Percentiles rank a stretch among this genome's conserved stretches.
phyloP scores from a whole-genome alignment of 2,329 filamentous ascomycete species.

The Cyanodermella asteris region DNA sequence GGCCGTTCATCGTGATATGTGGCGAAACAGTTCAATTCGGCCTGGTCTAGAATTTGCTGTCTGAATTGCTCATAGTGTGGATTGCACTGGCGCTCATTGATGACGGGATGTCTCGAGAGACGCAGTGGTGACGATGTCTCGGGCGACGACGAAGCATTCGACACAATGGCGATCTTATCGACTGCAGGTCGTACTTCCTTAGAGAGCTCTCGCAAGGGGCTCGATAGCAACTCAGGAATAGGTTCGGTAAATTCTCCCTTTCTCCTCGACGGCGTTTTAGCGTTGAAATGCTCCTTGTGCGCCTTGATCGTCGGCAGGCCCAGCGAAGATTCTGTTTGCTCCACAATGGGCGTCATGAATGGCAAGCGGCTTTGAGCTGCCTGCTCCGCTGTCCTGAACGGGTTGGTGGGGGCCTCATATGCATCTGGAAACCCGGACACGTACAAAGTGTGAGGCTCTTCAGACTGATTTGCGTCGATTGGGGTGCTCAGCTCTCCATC shows the following conservation, averaged over 20 bases:
- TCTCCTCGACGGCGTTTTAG: constrained; percentile 55
- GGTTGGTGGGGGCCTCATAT: constrained; percentile 56
- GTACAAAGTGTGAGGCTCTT: constrained; percentile 37
- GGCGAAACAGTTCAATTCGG: constrained; percentile 48
- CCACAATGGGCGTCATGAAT: constrained; percentile 97
- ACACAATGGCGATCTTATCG: constrained; percentile 3
- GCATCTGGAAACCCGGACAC: constrained; percentile 68
- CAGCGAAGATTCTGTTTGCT: constrained; percentile 77
- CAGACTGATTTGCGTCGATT: too few species aligned
- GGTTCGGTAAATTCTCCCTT: too few species aligned
- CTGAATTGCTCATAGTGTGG: constrained; percentile 62
- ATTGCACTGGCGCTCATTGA: constrained; percentile 70
- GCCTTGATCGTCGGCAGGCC: constrained; percentile 38
- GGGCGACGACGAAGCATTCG: constrained; percentile 7
- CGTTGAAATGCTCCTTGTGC: constrained; percentile 35
- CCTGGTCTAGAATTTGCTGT: constrained; percentile 48
- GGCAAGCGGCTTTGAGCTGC: constrained; percentile 77
- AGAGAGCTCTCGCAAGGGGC: constrained; percentile 47
- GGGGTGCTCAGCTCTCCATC: constrained; percentile 24
- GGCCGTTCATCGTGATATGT: constrained; percentile 58
- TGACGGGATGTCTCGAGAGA: constrained; percentile 43
- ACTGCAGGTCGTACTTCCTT: too few species aligned
- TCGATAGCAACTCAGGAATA: too few species aligned
- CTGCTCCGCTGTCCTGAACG: constrained; percentile 59
- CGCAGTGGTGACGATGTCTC: constrained; percentile 3